Evolutionary conservation across 805 yeast genomes (phyloP), one percentile per base, ranked within the genome.

Genomic region (Hanseniaspora pseudoguilliermondii): DNA sequence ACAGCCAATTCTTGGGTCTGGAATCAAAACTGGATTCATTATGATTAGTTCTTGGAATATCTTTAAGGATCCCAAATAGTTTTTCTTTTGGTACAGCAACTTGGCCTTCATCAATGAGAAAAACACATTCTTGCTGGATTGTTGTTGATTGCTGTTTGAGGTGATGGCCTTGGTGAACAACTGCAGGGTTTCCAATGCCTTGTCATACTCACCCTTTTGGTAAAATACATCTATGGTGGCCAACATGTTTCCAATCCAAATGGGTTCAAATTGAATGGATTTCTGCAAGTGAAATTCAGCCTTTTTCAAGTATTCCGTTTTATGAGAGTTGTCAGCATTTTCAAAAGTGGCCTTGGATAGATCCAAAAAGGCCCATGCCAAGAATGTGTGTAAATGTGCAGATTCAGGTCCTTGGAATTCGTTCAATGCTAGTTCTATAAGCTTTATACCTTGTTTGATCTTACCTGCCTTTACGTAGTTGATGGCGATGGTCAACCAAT

Each of bases 1-100:
- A 59, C 91, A 80, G 32, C 97, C 99, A 58, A 93, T 77, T 68
- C 99, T 76, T 20, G 97, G 95, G 70, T 91, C 97, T 5, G 97
- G 97, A 61, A 78, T 78, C 61, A 84, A 71, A 39, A 84, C 66
- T 2, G 97, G 97, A 59, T 88, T 83, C 50, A 82, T 73, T 36
- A 83, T 75, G 60, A 93, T 73, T 8, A 86, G 82, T 60, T 84
- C 85, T 73, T 93, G 99, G 69, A 86, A 93, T 35, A 86, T 67
- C 66, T 83, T 83, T 63, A 93, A 75, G 16, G 96, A 89, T 6
- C 77, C 81, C 25, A 76, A 67, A 67, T 82, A 89, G 65, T 85
- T 84, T 58, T 80, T 82, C 66, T 83, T 85, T 59, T 78, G 78
- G 64, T 86, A 83, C 36, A 82, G 71, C 36, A 88, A 74, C 60